Evolutionary conservation across 139 green algal species (phyloP).

Genomic region (Coelastrella sp.): DNA sequence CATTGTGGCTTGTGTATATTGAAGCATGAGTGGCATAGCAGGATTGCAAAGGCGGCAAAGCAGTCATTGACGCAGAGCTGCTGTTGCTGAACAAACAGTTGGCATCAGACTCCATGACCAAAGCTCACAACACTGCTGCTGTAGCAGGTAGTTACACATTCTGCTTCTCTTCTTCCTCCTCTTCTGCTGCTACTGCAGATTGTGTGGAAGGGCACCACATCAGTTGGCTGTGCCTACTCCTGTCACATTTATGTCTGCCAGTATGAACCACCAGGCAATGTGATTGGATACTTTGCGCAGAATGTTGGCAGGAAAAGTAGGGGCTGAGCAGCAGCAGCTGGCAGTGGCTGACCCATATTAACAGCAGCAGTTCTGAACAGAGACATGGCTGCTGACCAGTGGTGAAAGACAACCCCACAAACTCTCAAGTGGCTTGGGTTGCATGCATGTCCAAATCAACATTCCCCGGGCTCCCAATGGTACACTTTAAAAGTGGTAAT

Average conservation of each 20-base stretch:
- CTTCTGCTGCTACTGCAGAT: background rate
- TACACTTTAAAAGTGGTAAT: too few relatives aligned
- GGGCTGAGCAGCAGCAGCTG: background rate
- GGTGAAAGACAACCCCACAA: too few relatives aligned
- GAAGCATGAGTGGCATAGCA: too few relatives aligned
- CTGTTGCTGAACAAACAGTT: too few relatives aligned
- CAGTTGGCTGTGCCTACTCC: constrained; percentile 13
- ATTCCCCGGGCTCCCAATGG: too few relatives aligned
- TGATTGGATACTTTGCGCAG: constrained; percentile 17
- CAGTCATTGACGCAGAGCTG: too few relatives aligned
- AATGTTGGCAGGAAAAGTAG: constrained; percentile 19
- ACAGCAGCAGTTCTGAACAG: background rate
- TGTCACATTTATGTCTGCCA: constrained; percentile 26
- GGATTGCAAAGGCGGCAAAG: too few relatives aligned
- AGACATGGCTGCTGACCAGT: background rate
- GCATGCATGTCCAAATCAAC: too few relatives aligned
- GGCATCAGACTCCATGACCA: too few relatives aligned
- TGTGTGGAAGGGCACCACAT: background rate
- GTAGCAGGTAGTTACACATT: background rate
- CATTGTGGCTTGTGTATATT: too few relatives aligned
- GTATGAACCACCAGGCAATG: constrained; percentile 6
- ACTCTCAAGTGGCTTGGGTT: too few relatives aligned
- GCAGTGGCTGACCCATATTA: background rate
- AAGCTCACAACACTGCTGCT: too few relatives aligned
- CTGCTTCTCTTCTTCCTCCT: background rate